These are phyloP conservation scores for Stenocarpella maydis DNA, from an alignment of 2,329 filamentous ascomycete genomes.

Conservation along the genomic window DNA sequence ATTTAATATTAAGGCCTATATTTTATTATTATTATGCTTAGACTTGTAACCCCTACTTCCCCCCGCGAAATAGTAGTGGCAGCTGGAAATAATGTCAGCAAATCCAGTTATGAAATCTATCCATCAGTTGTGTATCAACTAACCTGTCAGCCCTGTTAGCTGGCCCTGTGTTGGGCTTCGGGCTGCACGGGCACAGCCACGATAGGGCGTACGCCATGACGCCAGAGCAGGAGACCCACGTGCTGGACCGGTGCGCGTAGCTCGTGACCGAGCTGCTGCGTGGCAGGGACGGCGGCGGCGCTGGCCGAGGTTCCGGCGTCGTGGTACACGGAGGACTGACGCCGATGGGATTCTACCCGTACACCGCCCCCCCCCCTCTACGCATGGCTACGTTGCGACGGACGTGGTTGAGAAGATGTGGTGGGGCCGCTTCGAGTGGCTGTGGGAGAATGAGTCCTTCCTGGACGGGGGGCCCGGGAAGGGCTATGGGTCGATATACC, in stretches of 20 bases:
- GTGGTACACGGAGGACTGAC: slow-evolving; percentile 60
- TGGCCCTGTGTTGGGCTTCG: slow-evolving; percentile 45
- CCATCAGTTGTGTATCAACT: background rate
- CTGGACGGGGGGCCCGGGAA: slow-evolving; percentile 39
- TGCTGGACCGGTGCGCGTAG: slow-evolving; percentile 51
- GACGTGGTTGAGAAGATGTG: slow-evolving; percentile 67
- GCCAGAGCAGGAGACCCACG: slow-evolving; percentile 53
- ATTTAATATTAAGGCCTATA: background rate
- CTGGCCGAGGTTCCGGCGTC: slow-evolving; percentile 57
- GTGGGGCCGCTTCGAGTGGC: slow-evolving; percentile 66
- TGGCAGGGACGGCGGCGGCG: slow-evolving; percentile 35
- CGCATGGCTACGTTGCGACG: slow-evolving; percentile 65
- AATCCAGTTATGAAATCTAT: background rate
- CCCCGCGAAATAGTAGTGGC: no score
- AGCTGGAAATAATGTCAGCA: background rate
- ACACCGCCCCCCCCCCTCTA: slow-evolving; percentile 59
- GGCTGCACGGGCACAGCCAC: slow-evolving; percentile 58
- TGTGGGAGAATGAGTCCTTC: slow-evolving; percentile 53
- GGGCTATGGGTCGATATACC: slow-evolving; percentile 46
- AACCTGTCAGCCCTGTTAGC: no score
- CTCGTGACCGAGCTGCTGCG: slow-evolving; percentile 50
- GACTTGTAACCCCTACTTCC: no score
- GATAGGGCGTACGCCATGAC: slow-evolving; percentile 55
- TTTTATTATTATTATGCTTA: no score
- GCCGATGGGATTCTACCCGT: slow-evolving; percentile 55